Base-by-base conservation (phyloP, 1,284 basidiomycete species). In the Fistulinella staudtii region DNA sequence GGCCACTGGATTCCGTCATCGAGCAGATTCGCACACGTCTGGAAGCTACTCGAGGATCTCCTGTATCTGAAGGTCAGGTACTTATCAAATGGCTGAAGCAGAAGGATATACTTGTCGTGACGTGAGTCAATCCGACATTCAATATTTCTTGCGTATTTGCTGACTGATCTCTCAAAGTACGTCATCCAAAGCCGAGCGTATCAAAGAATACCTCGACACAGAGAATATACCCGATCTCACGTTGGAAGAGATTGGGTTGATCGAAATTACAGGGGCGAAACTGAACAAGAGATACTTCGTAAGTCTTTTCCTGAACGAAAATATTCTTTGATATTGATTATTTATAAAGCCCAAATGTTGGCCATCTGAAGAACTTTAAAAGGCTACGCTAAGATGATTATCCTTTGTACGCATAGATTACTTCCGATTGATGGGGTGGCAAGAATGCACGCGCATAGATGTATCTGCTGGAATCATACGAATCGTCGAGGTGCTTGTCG, bases 191-290 rank as follows among this genome's bases (percentile, higher is more conserved):
- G 70, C 67, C 18, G 73, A 73, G 31, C 76, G 86, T 24, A 74
- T 92, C 54, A 70, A 72, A 56, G 84, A 89, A 63, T 83, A 85
- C 54, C 58, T 88, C 18, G 74, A 74, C 24, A 70, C 78, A 5
- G 67, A 72, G 34, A 65, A 71, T 33, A 54, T 85, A 4, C 77
- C 79, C 2, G 76, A 79, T 34, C 66, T 92, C 47, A 79, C 74
- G 1, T 47, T 63, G 4, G 77, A 77, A 36, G 86, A 92, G 58
- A 72, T 86, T 2, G 50, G 69, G 14, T 73, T 74, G 25, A 81
- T 92, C 36, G 80, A 84, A 24, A 68, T 71, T 15, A 72, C 73
- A 4, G 87, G 85, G 1, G 69, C 71, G n/a, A 73, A 79, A 58
- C 52, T 77, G 17, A 79, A 89, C 61, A 80, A 77, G 50, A 51